Evolutionary conservation across 345 rosid species (phyloP).

Genomic region (Pistacia integerrima): DNA sequence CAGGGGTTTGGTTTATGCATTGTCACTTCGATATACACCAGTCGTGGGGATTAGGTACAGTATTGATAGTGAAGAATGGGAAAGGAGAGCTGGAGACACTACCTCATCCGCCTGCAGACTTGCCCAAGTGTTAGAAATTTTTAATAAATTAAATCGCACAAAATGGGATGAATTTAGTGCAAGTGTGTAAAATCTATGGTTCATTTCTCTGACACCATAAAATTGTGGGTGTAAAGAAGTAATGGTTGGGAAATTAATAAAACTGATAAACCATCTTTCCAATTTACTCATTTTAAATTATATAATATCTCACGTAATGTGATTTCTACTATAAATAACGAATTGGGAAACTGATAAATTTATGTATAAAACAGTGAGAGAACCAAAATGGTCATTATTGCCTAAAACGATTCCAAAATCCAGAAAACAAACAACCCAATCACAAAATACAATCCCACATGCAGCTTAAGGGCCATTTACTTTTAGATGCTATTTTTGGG

Average conservation of each 20-base stretch:
- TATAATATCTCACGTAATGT: background rate
- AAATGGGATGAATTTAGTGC: conserved; percentile 25
- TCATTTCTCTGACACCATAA: conserved; percentile 19
- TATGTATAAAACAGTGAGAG: background rate
- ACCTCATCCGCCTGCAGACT: conserved; percentile 76
- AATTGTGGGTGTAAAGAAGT: conserved; percentile 30
- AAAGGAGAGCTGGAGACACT: conserved; percentile 54
- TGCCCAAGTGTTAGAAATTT: conserved; percentile 64
- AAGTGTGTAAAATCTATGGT: conserved; percentile 27
- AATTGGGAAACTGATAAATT: background rate
- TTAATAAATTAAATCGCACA: background rate
- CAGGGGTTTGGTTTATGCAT: conserved; percentile 91
- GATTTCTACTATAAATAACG: background rate
- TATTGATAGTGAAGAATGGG: conserved; percentile 73
- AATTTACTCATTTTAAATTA: background rate
- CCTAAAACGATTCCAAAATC: too few relatives aligned
- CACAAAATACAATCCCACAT: background rate
- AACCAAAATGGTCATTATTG: too few relatives aligned
- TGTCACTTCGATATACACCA: conserved; percentile 80
- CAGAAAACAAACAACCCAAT: background rate
- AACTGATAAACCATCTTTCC: conserved; percentile 19
- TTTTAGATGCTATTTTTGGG: background rate
- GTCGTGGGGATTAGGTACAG: conserved; percentile 83
- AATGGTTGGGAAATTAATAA: conserved; percentile 25
- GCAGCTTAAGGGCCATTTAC: background rate